Evolutionary conservation across 768 basidiomycete genomes (phyloP).

Genomic region (Tricholoma saponaceum): DNA sequence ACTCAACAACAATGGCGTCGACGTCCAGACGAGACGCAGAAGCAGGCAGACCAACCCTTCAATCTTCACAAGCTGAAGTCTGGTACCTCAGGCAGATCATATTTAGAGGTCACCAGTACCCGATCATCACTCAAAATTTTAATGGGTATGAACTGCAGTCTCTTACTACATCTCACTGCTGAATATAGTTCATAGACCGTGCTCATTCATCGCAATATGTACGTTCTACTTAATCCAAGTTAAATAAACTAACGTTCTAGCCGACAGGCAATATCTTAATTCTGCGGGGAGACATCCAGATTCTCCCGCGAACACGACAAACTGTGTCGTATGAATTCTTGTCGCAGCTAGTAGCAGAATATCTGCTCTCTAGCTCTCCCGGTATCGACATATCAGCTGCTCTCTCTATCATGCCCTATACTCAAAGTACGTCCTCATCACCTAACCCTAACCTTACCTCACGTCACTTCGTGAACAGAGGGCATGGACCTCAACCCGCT

Average conservation of each 20-base stretch:
- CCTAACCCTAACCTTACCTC: not conserved
- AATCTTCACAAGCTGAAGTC: constrained; percentile 51
- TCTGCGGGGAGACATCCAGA: constrained; percentile 74
- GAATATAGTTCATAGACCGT: constrained; percentile 51
- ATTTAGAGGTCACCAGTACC: constrained; percentile 43
- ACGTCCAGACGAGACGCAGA: constrained; percentile 1
- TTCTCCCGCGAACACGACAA: constrained; percentile 59
- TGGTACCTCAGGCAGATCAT: constrained; percentile 74
- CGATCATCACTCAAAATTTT: constrained; percentile 80
- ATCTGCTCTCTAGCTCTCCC: constrained; percentile 58
- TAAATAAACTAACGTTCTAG: constrained; percentile 4
- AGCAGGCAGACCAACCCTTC: constrained; percentile 23
- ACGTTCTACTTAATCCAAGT: constrained; percentile 19
- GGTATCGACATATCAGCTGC: constrained; percentile 68
- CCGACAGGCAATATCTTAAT: constrained; percentile 80
- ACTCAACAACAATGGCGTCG: not conserved
- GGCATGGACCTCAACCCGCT: constrained; percentile 89
- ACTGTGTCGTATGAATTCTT: constrained; percentile 84
- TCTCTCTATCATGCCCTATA: constrained; percentile 70
- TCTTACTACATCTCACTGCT: constrained; percentile 4
- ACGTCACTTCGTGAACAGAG: constrained; percentile 40
- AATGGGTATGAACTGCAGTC: constrained; percentile 55
- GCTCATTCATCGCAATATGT: constrained; percentile 91
- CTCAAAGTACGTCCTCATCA: constrained; percentile 52
- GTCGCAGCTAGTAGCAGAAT: constrained; percentile 79